phyloP scores from a whole-genome alignment of 306 rosid genomes.

The Erythrophleum fordii region DNA sequence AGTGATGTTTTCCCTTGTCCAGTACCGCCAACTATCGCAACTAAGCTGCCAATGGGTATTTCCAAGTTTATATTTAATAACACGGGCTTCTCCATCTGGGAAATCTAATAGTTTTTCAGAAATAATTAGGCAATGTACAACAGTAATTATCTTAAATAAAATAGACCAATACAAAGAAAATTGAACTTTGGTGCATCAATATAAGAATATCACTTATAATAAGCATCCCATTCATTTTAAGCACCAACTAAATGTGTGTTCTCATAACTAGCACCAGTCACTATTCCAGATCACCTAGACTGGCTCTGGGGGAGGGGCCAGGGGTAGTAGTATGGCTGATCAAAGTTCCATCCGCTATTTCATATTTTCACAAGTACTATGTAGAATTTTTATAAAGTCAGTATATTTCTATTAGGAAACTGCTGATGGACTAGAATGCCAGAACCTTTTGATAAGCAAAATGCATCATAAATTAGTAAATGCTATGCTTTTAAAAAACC shows the following conservation, averaged over 20 bases:
- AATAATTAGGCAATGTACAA: conserved; percentile 12
- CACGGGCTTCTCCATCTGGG: conserved; percentile 68
- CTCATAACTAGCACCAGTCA: neutral
- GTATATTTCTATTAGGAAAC: neutral
- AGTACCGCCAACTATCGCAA: conserved; percentile 90
- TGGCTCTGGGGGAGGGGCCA: neutral
- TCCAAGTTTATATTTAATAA: conserved; percentile 76
- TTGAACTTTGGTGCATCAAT: neutral
- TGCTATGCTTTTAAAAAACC: neutral
- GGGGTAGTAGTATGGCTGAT: neutral
- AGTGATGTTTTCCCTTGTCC: conserved; percentile 97
- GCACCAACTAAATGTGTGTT: neutral
- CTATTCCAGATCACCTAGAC: neutral
- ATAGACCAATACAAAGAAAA: neutral
- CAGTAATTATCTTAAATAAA: conserved; percentile 9
- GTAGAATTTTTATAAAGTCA: neutral
- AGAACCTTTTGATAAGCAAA: neutral
- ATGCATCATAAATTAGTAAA: neutral
- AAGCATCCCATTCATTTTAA: conserved; percentile 9
- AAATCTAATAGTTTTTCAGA: conserved; percentile 2
- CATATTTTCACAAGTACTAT: neutral
- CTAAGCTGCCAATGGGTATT: conserved; percentile 77
- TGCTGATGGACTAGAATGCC: neutral
- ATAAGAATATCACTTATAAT: neutral
- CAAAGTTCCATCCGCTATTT: neutral